A percentile compares a stretch with the other conserved stretches of the same genome.
phyloP scores from a whole-genome alignment of 129 eudicot species.

The Flaveria sonorensis region DNA sequence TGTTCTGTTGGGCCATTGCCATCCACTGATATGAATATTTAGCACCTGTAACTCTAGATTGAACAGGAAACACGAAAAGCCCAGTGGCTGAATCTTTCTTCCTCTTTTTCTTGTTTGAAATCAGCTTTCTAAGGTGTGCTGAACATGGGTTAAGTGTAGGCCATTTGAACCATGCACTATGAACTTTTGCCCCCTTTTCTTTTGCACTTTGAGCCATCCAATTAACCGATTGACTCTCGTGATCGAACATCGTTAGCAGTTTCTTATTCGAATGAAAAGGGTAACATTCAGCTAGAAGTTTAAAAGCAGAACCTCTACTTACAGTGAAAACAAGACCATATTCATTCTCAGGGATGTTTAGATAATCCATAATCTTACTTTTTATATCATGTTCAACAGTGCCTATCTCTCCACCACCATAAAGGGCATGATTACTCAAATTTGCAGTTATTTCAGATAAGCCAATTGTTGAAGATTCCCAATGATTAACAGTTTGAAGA shows the following conservation, averaged over 20 bases:
- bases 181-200: slow-evolving; percentile 63
- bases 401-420: slow-evolving; percentile 58
- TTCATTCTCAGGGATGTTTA: slow-evolving; percentile 62
- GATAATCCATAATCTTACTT: slow-evolving; percentile 56
- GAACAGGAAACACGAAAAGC: slow-evolving; percentile 68
- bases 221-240: slow-evolving; percentile 60
- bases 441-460: slow-evolving; percentile 53
- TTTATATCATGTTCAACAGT: slow-evolving; percentile 56
- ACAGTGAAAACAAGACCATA: slow-evolving; percentile 60
- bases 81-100: slow-evolving; percentile 58
- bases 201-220: slow-evolving; percentile 68
- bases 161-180: slow-evolving; percentile 60
- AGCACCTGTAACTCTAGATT: slow-evolving; percentile 66
- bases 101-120: slow-evolving; percentile 50
- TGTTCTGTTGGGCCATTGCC: slow-evolving; percentile 67
- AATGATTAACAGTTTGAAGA: slow-evolving; percentile 52
- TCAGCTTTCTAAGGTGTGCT: slow-evolving; percentile 49
- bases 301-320: slow-evolving; percentile 60
- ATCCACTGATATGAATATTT: slow-evolving; percentile 74
- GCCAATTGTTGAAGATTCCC: slow-evolving; percentile 56
- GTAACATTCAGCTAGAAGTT: slow-evolving; percentile 56
- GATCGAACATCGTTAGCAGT: slow-evolving; percentile 62
- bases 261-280: slow-evolving; percentile 54
- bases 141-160: slow-evolving; percentile 63
- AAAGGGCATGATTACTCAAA: slow-evolving; percentile 55